Evolutionary conservation across 2,329 filamentous ascomycete species (phyloP).

Genomic region (Ophiostoma perfectum): DNA sequence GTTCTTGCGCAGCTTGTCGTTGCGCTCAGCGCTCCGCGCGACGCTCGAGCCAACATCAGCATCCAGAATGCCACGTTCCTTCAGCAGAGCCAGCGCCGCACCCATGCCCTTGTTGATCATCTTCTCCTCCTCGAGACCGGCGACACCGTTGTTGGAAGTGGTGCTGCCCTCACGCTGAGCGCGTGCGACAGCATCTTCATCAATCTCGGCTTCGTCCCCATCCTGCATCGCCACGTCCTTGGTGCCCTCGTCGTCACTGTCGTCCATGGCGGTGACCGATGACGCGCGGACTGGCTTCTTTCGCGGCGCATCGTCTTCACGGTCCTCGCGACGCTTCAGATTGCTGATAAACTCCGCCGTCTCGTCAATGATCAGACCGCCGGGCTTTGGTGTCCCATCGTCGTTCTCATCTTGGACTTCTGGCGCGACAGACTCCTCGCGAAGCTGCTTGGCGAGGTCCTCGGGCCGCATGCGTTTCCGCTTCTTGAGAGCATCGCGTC

Average conservation of each 20-base stretch:
- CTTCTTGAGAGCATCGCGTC: constrained; percentile 81
- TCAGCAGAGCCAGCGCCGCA: constrained; percentile 73
- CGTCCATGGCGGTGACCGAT: constrained; percentile 31
- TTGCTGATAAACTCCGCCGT: constrained; percentile 92
- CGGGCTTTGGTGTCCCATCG: constrained; percentile 22
- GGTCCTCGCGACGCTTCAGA: constrained; percentile 61
- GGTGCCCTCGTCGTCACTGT: not conserved
- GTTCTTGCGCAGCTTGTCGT: constrained; percentile 49
- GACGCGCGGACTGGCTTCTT: constrained; percentile 37
- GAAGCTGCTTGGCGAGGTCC: constrained; percentile 77
- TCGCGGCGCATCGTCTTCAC: constrained; percentile 37
- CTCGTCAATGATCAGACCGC: constrained; percentile 86
- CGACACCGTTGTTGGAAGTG: constrained; percentile 33
- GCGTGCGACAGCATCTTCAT: constrained; percentile 48
- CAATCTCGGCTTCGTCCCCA: constrained; percentile 39
- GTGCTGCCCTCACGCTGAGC: constrained; percentile 46
- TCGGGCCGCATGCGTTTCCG: constrained; percentile 81
- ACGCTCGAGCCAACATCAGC: constrained; percentile 42
- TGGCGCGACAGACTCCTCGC: constrained; percentile 52
- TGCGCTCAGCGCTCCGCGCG: constrained; percentile 38
- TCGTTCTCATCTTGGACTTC: not conserved
- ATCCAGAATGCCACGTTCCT: constrained; percentile 71
- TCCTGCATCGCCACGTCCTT: constrained; percentile 17
- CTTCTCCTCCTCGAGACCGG: constrained; percentile 81
- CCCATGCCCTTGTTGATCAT: constrained; percentile 73